Base-by-base conservation (phyloP, 2,329 filamentous ascomycete species). In the Aspergillus sp. region DNA sequence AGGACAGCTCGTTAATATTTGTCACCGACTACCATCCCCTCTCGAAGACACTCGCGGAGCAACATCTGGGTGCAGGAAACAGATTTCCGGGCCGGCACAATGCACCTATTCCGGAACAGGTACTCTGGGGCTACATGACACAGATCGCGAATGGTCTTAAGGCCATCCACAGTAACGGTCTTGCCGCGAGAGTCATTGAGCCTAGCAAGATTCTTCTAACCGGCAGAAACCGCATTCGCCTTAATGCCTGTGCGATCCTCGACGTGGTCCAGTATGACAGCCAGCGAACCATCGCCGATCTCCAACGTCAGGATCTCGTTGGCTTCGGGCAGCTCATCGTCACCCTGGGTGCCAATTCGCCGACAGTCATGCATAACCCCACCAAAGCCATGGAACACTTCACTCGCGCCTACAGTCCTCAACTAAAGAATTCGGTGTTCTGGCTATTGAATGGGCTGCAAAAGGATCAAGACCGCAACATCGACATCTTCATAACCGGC, bases 11-110 rank as follows among this genome's bases (percentile, higher is more conserved):
- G 3, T 84, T 99, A 56, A 90, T 99, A 52, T 90, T 99, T 69
- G 92, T 96, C 24, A 95, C 92, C 62, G 92, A 96, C 73, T 99
- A 96, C 71, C 91, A 95, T 70, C 94, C 95, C 1, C 82, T 95
- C 20, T 91, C 94, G 2, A 96, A 95, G 75, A 96, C 94, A 0
- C 83, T 99, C 24, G 86, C 89, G 36, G 94, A 98, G 70, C 86
- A 90, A 68, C 91, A 97, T 57, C 65, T 80, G 52, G 74, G 74
- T 46, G 70, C 71, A 46, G 73, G 75, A 46, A 74, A 69, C 45
- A 73, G 78, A 36, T 77, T 76, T 50, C 70, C 73, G 72, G 72
- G 75, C 75, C 73, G 82, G 58, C 73, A 73, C 29, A 76, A 80
- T 79, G 64, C 76, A 70, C 68, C 84, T 77, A 70, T 92, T 22